These are phyloP conservation scores for Cyclocybe aegerita DNA, from an alignment of 768 basidiomycete genomes.

Conservation along the genomic window DNA sequence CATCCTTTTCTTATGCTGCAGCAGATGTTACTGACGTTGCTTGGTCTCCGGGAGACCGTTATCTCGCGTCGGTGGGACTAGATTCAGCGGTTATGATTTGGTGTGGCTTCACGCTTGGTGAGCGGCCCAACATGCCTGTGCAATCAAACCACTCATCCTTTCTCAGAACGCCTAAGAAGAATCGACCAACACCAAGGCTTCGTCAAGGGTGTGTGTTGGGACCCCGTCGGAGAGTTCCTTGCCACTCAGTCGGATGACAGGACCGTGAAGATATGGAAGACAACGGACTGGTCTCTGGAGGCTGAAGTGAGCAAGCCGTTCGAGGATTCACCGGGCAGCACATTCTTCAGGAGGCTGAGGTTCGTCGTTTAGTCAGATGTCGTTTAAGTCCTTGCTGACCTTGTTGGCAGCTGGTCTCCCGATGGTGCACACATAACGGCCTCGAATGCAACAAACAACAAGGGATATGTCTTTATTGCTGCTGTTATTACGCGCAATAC, in stretches of 20 bases:
- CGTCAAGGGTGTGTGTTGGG: slow-evolving; percentile 99
- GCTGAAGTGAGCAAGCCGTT: slow-evolving; percentile 89
- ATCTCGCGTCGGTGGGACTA: slow-evolving; percentile 89
- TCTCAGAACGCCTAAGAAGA: slow-evolving; percentile 74
- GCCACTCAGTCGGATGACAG: slow-evolving; percentile 98
- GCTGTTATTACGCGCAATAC: slow-evolving; percentile 88
- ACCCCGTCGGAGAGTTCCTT: slow-evolving; percentile 95
- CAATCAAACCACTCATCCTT: background rate
- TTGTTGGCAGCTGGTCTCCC: slow-evolving; percentile 82
- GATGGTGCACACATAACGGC: slow-evolving; percentile 99
- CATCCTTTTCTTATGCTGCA: background rate
- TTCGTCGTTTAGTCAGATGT: slow-evolving; percentile 23
- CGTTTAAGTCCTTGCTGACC: background rate
- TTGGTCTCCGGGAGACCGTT: slow-evolving; percentile 92
- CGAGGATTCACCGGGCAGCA: slow-evolving; percentile 89
- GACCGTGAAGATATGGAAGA: slow-evolving; percentile 96
- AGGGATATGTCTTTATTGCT: slow-evolving; percentile 96
- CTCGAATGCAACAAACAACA: slow-evolving; percentile 95
- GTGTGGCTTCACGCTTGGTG: slow-evolving; percentile 91
- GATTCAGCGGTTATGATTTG: slow-evolving; percentile 92
- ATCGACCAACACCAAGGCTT: slow-evolving; percentile 92
- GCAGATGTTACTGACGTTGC: slow-evolving; percentile 95
- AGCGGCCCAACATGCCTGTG: slow-evolving; percentile 17
- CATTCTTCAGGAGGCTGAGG: slow-evolving; percentile 92
- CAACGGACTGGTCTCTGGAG: slow-evolving; percentile 87